phyloP scores from a whole-genome alignment of 768 basidiomycete genomes.

The Amanita rimosa region DNA sequence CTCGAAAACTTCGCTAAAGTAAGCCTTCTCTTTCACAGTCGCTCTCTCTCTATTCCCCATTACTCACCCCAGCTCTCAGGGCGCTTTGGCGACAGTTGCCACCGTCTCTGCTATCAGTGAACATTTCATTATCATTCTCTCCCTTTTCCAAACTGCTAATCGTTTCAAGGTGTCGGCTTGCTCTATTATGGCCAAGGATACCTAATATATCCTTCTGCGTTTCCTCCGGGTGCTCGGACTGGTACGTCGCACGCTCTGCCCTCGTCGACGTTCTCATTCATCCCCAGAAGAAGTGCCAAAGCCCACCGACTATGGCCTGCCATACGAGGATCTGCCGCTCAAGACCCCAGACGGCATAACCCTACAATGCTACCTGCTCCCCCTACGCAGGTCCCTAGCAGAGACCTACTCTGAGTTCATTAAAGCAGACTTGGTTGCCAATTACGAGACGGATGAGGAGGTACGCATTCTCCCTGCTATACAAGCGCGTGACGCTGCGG shows the following conservation, averaged over 20 bases:
- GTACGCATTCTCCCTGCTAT: slow-evolving; percentile 17
- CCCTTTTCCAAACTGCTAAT: not conserved
- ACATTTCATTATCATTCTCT: slow-evolving; percentile 7
- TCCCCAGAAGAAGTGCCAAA: slow-evolving; percentile 47
- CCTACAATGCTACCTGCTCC: slow-evolving; percentile 68
- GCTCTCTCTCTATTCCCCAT: no score
- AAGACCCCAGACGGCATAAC: slow-evolving; percentile 61
- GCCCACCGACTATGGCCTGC: slow-evolving; percentile 60
- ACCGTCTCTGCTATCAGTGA: slow-evolving; percentile 48
- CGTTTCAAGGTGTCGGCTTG: slow-evolving; percentile 47
- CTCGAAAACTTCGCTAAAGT: slow-evolving; percentile 40
- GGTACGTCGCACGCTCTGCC: slow-evolving; percentile 27
- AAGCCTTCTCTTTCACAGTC: not conserved
- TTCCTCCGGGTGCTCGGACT: slow-evolving; percentile 66
- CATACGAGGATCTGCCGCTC: slow-evolving; percentile 67
- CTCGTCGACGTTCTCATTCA: not conserved
- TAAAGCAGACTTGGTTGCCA: slow-evolving; percentile 22
- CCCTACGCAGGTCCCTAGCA: slow-evolving; percentile 42
- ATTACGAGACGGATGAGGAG: slow-evolving; percentile 45
- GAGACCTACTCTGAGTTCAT: slow-evolving; percentile 17
- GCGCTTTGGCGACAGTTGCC: slow-evolving; percentile 43
- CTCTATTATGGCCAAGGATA: slow-evolving; percentile 82
- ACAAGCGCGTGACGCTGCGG: not conserved
- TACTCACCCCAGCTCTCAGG: slow-evolving; percentile 20
- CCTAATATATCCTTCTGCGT: slow-evolving; percentile 84